phyloP scores from a whole-genome alignment of 805 yeast species.

The Zygoascus tannicola region DNA sequence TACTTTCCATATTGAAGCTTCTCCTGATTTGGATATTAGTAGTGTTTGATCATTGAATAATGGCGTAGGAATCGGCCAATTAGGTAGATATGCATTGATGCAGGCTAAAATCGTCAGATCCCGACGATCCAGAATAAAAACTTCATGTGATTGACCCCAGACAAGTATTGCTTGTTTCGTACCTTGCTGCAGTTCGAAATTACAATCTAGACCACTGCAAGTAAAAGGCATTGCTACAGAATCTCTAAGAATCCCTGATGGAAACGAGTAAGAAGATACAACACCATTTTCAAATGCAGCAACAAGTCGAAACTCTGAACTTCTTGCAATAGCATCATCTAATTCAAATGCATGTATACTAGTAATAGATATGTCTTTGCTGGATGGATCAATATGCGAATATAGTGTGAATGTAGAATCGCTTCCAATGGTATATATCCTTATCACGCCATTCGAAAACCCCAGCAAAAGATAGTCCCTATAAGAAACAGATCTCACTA shows the following conservation, averaged over 20 bases:
- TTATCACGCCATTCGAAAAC: background rate
- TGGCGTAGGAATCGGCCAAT: slow-evolving; percentile 15
- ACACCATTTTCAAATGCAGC: slow-evolving; percentile 7
- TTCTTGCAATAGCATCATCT: background rate
- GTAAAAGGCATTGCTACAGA: slow-evolving; percentile 9
- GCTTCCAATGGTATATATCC: background rate
- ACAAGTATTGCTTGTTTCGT: slow-evolving; percentile 6
- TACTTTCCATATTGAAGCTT: slow-evolving; percentile 1
- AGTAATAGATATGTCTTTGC: background rate
- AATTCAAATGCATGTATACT: background rate
- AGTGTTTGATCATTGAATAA: slow-evolving; percentile 10
- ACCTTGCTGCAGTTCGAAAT: background rate
- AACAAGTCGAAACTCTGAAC: slow-evolving; percentile 2
- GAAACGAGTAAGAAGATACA: slow-evolving; percentile 3
- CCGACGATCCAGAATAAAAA: slow-evolving; percentile 7
- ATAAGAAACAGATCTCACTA: background rate
- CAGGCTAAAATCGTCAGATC: slow-evolving; percentile 4
- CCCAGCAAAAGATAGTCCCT: background rate
- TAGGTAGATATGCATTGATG: slow-evolving; percentile 8
- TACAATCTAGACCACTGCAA: slow-evolving; percentile 8
- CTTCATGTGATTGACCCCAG: slow-evolving; percentile 16
- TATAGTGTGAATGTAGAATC: background rate
- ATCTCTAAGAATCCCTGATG: slow-evolving; percentile 8
- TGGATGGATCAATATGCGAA: slow-evolving; percentile 1
- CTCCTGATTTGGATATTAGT: slow-evolving; percentile 5